These are phyloP conservation scores for Alloteropsis semialata DNA, from an alignment of 176 grass and related monocot genomes.

Conservation along the genomic window DNA sequence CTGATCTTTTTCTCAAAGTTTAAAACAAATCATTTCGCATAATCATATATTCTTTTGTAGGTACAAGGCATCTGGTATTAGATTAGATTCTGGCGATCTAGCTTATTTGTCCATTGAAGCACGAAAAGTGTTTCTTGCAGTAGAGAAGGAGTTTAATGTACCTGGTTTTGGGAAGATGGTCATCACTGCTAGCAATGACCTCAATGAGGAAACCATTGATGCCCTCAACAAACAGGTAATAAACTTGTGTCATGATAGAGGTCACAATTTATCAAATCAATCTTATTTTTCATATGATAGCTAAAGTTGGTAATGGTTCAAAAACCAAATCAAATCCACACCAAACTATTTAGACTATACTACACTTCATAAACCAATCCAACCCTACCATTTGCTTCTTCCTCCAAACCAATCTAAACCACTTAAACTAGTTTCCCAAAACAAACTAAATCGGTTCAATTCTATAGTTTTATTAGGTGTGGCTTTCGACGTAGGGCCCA, in stretches of 20 bases:
- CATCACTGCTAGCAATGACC: constrained; percentile 95
- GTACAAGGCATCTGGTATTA: constrained; percentile 93
- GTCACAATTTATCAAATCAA: not conserved
- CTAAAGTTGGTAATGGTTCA: too few species aligned
- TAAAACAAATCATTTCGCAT: not conserved
- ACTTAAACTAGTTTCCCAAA: too few species aligned
- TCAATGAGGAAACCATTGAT: constrained; percentile 99
- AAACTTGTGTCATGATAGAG: not conserved
- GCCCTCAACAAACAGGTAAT: constrained; percentile 95
- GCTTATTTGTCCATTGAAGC: constrained; percentile 86
- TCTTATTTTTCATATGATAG: not conserved
- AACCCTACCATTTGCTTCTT: too few species aligned
- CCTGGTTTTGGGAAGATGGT: constrained; percentile 70
- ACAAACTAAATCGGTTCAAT: too few species aligned
- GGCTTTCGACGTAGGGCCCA: too few species aligned
- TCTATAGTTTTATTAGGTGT: too few species aligned
- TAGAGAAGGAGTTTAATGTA: constrained; percentile 78
- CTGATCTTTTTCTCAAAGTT: not conserved
- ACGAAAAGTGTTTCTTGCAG: constrained; percentile 67
- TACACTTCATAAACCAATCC: too few species aligned
- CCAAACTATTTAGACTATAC: too few species aligned
- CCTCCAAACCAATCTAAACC: too few species aligned
- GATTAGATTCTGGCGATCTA: constrained; percentile 98
- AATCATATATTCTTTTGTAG: constrained; percentile 46
- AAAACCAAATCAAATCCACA: too few species aligned